Evolutionary conservation across 2,329 filamentous ascomycete genomes (phyloP).

Genomic region (Aureobasidium leucospermi): DNA sequence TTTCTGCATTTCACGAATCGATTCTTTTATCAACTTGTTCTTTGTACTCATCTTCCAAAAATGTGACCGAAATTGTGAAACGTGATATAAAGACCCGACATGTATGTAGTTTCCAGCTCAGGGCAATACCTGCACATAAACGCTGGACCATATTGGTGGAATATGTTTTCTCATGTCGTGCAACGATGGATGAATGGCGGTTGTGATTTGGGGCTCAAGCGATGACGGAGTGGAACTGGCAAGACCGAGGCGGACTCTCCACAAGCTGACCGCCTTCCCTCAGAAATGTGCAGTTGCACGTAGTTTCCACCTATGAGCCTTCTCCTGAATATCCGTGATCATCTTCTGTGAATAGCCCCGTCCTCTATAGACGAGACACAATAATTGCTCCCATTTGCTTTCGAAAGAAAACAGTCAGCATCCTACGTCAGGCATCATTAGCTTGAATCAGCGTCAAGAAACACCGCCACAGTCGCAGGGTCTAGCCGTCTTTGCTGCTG

Average conservation of each 20-base stretch:
- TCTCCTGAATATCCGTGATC: not conserved
- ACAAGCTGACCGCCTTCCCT: constrained; percentile 10
- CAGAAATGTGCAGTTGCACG: not conserved
- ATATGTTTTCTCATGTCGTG: not conserved
- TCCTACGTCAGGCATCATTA: constrained; percentile 10
- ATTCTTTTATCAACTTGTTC: not conserved
- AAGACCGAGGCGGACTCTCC: not conserved
- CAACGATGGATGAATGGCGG: not conserved
- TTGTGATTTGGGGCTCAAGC: not conserved
- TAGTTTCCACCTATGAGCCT: not conserved
- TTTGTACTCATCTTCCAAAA: not conserved
- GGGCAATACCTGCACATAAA: not conserved
- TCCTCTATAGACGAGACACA: not conserved
- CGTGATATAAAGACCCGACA: not conserved
- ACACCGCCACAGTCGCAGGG: constrained; percentile 12
- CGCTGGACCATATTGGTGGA: not conserved
- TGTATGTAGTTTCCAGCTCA: not conserved
- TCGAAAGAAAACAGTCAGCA: not conserved
- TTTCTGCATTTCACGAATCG: not conserved
- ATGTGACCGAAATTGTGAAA: not conserved
- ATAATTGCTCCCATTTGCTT: not conserved
- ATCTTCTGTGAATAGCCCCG: not conserved
- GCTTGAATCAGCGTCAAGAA: constrained; percentile 10
- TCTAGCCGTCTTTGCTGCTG: constrained; percentile 11
- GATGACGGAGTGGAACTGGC: constrained; percentile 6